Conservation (phyloP, 2,329 filamentous ascomycete species). For the Trichothecium sympodiale region DNA sequence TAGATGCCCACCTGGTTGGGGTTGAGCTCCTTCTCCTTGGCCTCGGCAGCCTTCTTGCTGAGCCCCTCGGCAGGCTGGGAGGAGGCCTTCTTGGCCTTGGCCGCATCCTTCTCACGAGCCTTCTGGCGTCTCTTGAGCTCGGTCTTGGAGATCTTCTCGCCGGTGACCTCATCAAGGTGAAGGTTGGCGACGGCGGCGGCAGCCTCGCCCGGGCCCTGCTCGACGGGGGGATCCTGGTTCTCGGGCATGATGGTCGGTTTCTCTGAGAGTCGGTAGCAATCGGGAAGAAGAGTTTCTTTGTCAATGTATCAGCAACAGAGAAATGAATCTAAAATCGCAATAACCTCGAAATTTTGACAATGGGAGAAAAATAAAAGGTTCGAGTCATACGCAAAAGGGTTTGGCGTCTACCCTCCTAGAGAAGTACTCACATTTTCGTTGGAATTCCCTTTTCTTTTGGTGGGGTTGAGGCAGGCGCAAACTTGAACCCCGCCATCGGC, state of each 20-base stretch:
- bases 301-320: no score
- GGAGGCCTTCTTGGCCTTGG: conserved; percentile 80
- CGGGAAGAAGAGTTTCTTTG: no score
- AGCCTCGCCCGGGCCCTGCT: conserved; percentile 17
- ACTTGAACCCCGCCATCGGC: conserved; percentile 1
- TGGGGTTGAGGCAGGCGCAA: no score
- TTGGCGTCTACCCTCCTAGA: no score
- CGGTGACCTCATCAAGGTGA: conserved; percentile 84
- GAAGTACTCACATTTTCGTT: no score
- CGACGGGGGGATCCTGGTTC: conserved; percentile 22
- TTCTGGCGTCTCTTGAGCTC: conserved; percentile 95
- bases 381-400: no score
- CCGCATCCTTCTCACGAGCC: conserved; percentile 73
- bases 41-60: conserved; percentile 46
- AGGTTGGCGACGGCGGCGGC: conserved; percentile 57
- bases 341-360: no score
- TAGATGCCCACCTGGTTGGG: conserved; percentile 33
- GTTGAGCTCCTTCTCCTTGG: conserved; percentile 42
- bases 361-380: no score
- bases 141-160: conserved; percentile 74
- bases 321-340: no score
- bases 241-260: conserved; percentile 17
- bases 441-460: no score
- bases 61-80: conserved; percentile 55
- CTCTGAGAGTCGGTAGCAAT: background rate